These are phyloP conservation scores for Dioscorea alata DNA, from an alignment of 106 monocot species.

Conservation along the genomic window DNA sequence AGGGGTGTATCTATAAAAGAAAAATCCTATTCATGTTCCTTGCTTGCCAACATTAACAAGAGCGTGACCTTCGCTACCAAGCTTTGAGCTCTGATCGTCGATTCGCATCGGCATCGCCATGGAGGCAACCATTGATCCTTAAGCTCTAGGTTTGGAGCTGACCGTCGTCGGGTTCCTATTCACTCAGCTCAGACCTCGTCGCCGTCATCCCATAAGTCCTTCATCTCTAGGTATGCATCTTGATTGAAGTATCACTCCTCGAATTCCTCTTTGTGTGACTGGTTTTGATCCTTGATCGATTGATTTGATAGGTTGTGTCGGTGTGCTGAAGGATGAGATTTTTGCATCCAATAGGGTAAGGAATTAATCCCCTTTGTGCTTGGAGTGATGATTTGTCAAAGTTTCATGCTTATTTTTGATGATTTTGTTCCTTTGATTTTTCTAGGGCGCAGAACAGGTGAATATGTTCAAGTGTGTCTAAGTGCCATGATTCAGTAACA, in stretches of 20 bases:
- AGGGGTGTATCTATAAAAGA: no score
- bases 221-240: conserved; percentile 4
- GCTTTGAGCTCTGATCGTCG: no score
- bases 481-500: no score
- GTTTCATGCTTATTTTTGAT: background rate
- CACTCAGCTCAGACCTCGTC: conserved; percentile 18
- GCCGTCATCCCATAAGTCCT: conserved; percentile 1
- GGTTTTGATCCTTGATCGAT: background rate
- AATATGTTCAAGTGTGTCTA: conserved; percentile 11
- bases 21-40: no score
- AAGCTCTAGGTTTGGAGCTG: conserved; percentile 29
- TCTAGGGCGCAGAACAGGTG: conserved; percentile 25
- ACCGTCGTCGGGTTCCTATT: conserved; percentile 37
- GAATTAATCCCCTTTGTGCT: background rate
- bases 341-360: conserved; percentile 21
- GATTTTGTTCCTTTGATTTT: background rate
- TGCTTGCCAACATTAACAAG: no score
- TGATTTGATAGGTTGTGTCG: background rate
- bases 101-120: no score
- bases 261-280: background rate
- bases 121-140: conserved; percentile 19
- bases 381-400: background rate
- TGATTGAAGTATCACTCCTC: background rate
- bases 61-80: no score
- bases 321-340: conserved; percentile 22